Percentiles rank a stretch among this genome's conserved stretches.
These are phyloP conservation scores for Wallacemonas sp. DNA, from an alignment of 208 protist genomes.

Conservation along the genomic window DNA sequence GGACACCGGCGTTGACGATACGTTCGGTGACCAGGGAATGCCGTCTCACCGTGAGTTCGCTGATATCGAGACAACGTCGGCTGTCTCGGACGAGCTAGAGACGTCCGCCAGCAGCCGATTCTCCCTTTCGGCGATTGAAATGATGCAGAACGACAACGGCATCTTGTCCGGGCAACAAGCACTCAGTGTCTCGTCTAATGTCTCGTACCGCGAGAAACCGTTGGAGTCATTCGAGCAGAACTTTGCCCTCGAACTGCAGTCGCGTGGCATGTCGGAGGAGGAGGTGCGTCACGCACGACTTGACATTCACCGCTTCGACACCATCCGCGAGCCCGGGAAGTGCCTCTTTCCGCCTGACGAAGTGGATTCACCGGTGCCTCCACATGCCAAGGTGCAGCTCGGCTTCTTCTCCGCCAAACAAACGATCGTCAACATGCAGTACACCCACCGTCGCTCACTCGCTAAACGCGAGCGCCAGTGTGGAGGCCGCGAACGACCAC, in stretches of 20 bases:
- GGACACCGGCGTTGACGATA: slow-evolving; percentile 6
- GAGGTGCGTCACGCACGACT: slow-evolving; percentile 42
- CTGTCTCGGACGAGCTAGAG: slow-evolving; percentile 3
- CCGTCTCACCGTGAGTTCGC: not conserved
- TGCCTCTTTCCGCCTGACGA: slow-evolving; percentile 72
- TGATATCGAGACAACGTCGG: not conserved
- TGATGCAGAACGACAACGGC: slow-evolving; percentile 55
- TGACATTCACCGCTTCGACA: slow-evolving; percentile 64
- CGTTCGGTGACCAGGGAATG: not conserved
- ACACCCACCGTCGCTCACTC: slow-evolving; percentile 14
- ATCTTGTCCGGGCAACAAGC: slow-evolving; percentile 26
- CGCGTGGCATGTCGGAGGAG: slow-evolving; percentile 31
- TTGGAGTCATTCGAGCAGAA: slow-evolving; percentile 54
- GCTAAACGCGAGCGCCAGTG: slow-evolving; percentile 46
- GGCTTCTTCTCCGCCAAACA: slow-evolving; percentile 87
- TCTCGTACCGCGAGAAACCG: slow-evolving; percentile 16
- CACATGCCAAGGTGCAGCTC: slow-evolving; percentile 70
- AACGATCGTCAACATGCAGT: slow-evolving; percentile 49
- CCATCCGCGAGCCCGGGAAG: slow-evolving; percentile 72
- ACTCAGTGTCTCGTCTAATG: slow-evolving; percentile 2
- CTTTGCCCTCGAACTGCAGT: slow-evolving; percentile 26
- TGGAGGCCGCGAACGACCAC: slow-evolving; percentile 19
- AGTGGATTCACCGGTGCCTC: slow-evolving; percentile 25
- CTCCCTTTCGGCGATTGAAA: slow-evolving; percentile 16
- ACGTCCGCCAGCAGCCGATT: slow-evolving; percentile 17